These are phyloP conservation scores for Aegilops sharonensis DNA, from an alignment of 176 grass and related monocot species.

Conservation along the genomic window DNA sequence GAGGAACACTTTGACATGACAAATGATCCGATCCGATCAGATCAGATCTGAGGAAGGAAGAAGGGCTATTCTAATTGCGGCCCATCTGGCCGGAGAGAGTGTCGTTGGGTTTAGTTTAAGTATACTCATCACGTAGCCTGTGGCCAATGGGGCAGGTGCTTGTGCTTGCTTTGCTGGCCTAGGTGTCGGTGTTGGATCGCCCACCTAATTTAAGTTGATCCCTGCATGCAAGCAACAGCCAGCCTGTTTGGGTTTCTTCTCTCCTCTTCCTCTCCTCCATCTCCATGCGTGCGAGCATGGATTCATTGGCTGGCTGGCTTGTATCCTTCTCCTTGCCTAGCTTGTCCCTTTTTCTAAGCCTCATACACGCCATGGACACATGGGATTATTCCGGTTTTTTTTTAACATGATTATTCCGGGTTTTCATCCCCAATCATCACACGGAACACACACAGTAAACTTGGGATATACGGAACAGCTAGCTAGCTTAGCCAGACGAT, in stretches of 20 bases:
- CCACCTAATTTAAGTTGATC: not conserved
- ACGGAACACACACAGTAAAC: conserved; percentile 13
- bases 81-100: conserved; percentile 14
- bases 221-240: conserved; percentile 67
- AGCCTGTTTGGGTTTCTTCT: conserved; percentile 11
- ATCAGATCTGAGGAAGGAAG: conserved; percentile 28
- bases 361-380: conserved; percentile 38
- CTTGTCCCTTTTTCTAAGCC: conserved; percentile 17
- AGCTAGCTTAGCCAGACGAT: not conserved
- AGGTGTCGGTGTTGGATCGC: conserved; percentile 45
- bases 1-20: not conserved
- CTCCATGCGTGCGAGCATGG: not conserved
- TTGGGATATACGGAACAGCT: conserved; percentile 43
- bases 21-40: conserved; percentile 8
- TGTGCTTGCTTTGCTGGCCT: not conserved
- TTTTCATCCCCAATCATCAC: conserved; percentile 33
- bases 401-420: conserved; percentile 30
- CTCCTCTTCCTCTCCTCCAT: not conserved
- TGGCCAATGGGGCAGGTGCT: not conserved
- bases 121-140: not conserved
- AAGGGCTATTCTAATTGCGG: conserved; percentile 3
- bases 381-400: conserved; percentile 39
- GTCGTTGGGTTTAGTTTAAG: not conserved
- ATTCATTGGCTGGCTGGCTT: not conserved
- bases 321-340: not conserved